Evolutionary conservation across 495 filamentous ascomycete genomes (phyloP), one percentile per base, ranked within the genome.

Genomic region (Achaetomiella virescens): DNA sequence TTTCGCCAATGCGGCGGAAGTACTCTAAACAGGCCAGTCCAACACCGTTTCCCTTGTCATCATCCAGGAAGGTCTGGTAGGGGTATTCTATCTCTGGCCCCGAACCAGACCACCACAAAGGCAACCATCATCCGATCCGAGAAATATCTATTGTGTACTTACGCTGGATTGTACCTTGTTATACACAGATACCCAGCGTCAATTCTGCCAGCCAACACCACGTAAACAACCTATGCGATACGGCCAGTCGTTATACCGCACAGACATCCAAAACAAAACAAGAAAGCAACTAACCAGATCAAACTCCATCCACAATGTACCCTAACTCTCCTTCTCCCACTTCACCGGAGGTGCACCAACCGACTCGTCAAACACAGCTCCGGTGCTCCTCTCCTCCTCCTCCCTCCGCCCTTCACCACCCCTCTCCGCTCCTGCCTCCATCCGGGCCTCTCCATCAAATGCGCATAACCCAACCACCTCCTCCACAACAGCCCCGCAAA

Each of bases 301-400:
- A 5, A 31, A 5, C 27, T 31, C 27, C 9, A 4, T 31, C 9
- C 9, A 31, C 27, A 31, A 31, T 4, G 27, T 31, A 31, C 9
- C 56, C 59, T 76, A 72, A 18, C 58, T 63, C 37, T 74, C 74
- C 45, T 73, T 64, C 58, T 78, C 75, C 72, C 71, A 76, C 78
- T 98, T 98, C 44, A 97, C 83, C 0, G 93, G 93, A 78, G n/a
- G n/a, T 98, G 93, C 62, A 97, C 71, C 50, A 98, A 78, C 84
- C 95, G 86, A 46, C 85, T 87, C 42, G 88, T 86, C 57, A 97
- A 71, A 76, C 92, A 97, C 86, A 97, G 85, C 92, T 78, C 37
- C 64, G 2, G 59, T 61, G 41, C 69, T 64, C 54, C 71, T 67
- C 43, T 90, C 89, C 11, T 89, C 88, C 67, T 87, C 85, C 59